These are phyloP conservation scores for Erysimum cheiranthoides DNA, from an alignment of 345 rosid genomes.

Conservation along the genomic window DNA sequence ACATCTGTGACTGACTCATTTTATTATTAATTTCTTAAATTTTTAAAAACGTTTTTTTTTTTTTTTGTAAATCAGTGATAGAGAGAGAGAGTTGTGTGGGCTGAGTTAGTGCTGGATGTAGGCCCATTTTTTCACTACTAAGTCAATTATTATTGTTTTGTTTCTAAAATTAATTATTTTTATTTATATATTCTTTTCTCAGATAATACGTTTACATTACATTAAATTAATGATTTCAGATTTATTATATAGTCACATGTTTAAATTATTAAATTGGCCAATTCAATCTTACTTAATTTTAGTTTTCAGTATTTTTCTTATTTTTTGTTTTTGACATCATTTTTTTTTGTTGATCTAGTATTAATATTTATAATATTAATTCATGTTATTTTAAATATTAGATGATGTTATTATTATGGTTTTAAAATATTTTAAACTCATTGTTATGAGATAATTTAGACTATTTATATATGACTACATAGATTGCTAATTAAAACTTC, in stretches of 20 bases:
- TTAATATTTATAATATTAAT: too few species aligned
- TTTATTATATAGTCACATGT: too few species aligned
- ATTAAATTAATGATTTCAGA: not conserved
- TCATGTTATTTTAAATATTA: too few species aligned
- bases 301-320: too few species aligned
- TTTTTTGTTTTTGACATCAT: too few species aligned
- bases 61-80: not conserved
- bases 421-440: too few species aligned
- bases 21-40: not conserved
- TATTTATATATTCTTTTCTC: not conserved
- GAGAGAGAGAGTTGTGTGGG: constrained; percentile 6
- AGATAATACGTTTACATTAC: not conserved
- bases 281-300: too few species aligned
- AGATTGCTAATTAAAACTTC: not conserved
- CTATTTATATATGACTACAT: not conserved
- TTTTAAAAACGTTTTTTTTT: not conserved
- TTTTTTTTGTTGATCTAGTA: too few species aligned
- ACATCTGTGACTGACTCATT: constrained; percentile 33
- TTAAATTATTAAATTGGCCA: not conserved
- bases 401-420: not conserved
- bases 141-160: not conserved
- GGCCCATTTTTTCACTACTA: constrained; percentile 26
- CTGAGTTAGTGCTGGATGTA: not conserved
- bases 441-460: not conserved
- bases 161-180: not conserved